A percentile compares a stretch with the other conserved stretches of the same genome.
phyloP scores from a whole-genome alignment of 2,329 filamentous ascomycete genomes.

The Aspergillus caelatus region DNA sequence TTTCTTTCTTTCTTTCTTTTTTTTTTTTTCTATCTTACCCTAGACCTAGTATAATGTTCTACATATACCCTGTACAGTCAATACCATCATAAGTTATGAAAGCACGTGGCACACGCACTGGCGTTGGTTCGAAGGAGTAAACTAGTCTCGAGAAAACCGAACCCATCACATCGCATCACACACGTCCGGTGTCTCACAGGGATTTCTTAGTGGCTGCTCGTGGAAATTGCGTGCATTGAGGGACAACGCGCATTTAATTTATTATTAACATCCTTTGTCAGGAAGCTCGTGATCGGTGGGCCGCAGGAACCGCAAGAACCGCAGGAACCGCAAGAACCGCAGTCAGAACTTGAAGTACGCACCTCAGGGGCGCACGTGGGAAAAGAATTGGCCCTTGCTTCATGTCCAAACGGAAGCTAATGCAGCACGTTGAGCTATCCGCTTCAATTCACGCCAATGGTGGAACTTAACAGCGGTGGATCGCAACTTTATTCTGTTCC shows the following conservation, averaged over 20 bases:
- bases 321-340: neutral
- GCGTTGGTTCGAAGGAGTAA: neutral
- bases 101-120: neutral
- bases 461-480: neutral
- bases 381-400: conserved; percentile 18
- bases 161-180: conserved; percentile 1
- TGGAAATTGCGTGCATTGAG: neutral
- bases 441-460: neutral
- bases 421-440: conserved; percentile 5
- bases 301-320: neutral
- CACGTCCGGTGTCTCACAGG: neutral
- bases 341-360: neutral
- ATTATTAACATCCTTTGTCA: neutral
- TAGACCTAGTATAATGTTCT: neutral
- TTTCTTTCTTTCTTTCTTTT: neutral
- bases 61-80: neutral
- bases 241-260: neutral
- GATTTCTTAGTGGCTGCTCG: neutral
- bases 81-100: neutral
- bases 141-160: neutral
- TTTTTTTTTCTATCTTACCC: neutral
- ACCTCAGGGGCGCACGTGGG: conserved; percentile 16
- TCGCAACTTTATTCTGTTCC: conserved; percentile 6
- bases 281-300: conserved; percentile 1
- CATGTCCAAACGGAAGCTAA: conserved; percentile 7